Evolutionary conservation across 1,139 yeast species (phyloP).

Genomic region (Hansenula sp.): DNA sequence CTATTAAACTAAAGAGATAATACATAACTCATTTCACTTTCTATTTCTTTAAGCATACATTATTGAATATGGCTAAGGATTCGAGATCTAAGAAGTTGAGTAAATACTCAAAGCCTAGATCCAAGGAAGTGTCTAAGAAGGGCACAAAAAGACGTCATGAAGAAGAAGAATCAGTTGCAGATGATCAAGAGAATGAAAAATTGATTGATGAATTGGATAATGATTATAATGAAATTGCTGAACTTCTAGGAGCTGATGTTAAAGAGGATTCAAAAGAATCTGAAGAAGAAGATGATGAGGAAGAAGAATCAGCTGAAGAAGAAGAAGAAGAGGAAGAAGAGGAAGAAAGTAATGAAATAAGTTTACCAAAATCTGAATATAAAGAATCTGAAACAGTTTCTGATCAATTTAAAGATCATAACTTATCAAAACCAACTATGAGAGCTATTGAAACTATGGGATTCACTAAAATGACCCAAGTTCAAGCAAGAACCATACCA

Average conservation of each 20-base stretch:
- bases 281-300: conserved; percentile 1
- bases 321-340: conserved; percentile 18
- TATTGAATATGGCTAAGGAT: conserved; percentile 13
- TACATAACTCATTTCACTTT: background rate
- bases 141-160: conserved; percentile 18
- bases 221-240: conserved; percentile 54
- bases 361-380: conserved; percentile 6
- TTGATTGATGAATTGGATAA: conserved; percentile 31
- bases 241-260: conserved; percentile 33
- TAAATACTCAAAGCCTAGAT: conserved; percentile 7
- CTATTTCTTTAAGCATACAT: background rate
- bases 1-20: background rate
- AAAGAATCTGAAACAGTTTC: conserved; percentile 7
- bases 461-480: conserved; percentile 83
- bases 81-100: conserved; percentile 7
- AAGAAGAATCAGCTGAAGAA: conserved; percentile 3
- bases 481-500: conserved; percentile 92
- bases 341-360: conserved; percentile 10
- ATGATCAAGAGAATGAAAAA: conserved; percentile 34
- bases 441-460: conserved; percentile 85
- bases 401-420: conserved; percentile 47
- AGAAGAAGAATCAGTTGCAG: conserved; percentile 24
- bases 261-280: conserved; percentile 23
- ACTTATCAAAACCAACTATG: conserved; percentile 75
- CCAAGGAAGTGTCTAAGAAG: background rate